A percentile compares a stretch with the other conserved stretches of the same genome.
phyloP scores from a whole-genome alignment of 139 green algal genomes.

The Micractinium sp. region DNA sequence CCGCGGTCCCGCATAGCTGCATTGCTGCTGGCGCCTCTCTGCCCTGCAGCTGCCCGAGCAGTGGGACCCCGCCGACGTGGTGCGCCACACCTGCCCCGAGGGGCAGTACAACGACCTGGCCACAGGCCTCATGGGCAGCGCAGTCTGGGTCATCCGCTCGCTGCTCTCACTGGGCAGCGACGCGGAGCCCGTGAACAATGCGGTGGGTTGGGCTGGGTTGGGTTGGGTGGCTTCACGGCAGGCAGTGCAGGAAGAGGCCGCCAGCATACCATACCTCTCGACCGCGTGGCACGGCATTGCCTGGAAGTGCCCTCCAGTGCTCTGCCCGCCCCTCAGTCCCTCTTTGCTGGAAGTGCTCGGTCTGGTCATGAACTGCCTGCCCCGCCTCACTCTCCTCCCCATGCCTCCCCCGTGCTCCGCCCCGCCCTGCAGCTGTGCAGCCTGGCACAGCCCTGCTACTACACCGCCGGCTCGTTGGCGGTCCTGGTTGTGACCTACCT shows the following conservation, averaged over 20 bases:
- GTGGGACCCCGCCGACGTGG: conserved; percentile 37
- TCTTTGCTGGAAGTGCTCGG: no score
- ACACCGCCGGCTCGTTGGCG: conserved; percentile 61
- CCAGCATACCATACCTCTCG: no score
- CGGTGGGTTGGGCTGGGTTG: not conserved
- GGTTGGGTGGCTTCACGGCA: not conserved
- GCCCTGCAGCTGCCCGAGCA: conserved; percentile 22
- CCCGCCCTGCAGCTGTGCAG: conserved; percentile 25
- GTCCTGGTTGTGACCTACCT: conserved; percentile 74
- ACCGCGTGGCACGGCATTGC: not conserved
- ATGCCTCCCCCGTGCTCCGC: not conserved
- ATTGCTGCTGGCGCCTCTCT: not conserved
- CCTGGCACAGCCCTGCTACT: conserved; percentile 55
- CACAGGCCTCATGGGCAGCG: conserved; percentile 77
- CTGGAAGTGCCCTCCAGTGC: no score
- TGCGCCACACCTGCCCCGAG: conserved; percentile 48
- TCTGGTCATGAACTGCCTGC: no score
- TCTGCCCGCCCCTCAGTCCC: not conserved
- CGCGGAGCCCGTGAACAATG: conserved; percentile 46
- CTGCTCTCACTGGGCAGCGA: conserved; percentile 64
- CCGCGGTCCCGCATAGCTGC: no score
- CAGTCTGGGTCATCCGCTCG: conserved; percentile 76
- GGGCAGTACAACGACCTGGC: conserved; percentile 89
- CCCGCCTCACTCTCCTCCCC: not conserved
- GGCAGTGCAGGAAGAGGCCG: no score